Base-by-base conservation (phyloP, 192 early-diverging fungal genomes). In the Coemansia sp. region DNA sequence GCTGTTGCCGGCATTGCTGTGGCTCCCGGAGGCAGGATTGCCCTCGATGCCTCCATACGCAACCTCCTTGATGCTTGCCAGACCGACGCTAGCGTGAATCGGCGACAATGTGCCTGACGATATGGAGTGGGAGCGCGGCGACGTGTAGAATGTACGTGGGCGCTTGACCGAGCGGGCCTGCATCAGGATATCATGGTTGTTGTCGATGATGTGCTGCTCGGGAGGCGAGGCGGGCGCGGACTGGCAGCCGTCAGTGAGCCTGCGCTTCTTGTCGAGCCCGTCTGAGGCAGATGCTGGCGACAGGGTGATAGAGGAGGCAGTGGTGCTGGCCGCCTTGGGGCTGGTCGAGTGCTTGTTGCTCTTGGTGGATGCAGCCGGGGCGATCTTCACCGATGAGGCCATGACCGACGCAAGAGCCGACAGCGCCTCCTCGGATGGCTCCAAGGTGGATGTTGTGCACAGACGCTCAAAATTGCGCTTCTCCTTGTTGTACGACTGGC, bases 391-490 rank as follows among this genome's bases (percentile, higher is more conserved):
- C 19, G 52, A 20, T 13, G 52, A 54, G 15, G 52, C 52, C 40
- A 79, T 72, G 25, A 79, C 70, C 23, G 63, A 67, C 17, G 76
- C 76, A 50, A 79, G 57, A 0, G 70, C 76, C 3, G 70, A 68
- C 47, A 71, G 57, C 4, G 76, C 76, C 48, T 79, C 76, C 63
- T 40, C 50, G 11, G 76, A 79, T 14, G 76, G 76, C 66, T 72
- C 70, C 10, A 79, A 62, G 15, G 67, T 50, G 9, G 76, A 79
- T n/a, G 76, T 69, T 34, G 69, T 69, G 70, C 76, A 79, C 56
- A 79, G 64, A 23, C 76, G 76, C 76, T 79, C 76, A 71, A 81
- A 75, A 59, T 81, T 72, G 65, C 71, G 71, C 68, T 81, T 81
- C 61, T 81, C 78, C 56, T 75, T 73, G 65, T 72, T 81, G 78